Evolutionary conservation across 2,329 filamentous ascomycete species (phyloP).

Genomic region (Magnaporthiopsis poae): DNA sequence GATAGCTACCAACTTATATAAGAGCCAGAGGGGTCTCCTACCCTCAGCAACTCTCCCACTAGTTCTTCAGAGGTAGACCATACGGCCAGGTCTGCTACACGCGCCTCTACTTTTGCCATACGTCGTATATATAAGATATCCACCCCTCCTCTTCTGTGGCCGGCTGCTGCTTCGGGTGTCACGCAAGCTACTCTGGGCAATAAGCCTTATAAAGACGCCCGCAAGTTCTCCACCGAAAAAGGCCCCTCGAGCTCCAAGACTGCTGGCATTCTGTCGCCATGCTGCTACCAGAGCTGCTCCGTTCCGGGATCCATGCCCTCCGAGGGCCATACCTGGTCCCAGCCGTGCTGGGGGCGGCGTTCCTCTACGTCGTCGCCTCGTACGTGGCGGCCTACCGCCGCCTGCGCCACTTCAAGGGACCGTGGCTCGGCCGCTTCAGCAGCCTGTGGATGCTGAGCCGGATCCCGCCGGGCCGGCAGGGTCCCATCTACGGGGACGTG

Average conservation of each 20-base stretch:
- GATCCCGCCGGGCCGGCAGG: constrained; percentile 16
- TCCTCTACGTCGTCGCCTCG: constrained; percentile 12
- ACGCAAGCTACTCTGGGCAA: too few relatives aligned
- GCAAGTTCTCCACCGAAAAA: background rate
- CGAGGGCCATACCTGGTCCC: background rate
- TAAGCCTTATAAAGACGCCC: too few relatives aligned
- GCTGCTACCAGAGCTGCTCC: background rate
- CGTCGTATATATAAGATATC: too few relatives aligned
- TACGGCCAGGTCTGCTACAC: too few relatives aligned
- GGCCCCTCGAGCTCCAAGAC: background rate
- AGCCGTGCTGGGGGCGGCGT: background rate
- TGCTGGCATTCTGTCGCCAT: background rate
- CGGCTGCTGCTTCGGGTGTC: too few relatives aligned
- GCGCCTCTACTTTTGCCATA: too few relatives aligned
- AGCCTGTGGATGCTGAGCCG: constrained; percentile 22
- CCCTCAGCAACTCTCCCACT: too few relatives aligned
- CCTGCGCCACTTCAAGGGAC: constrained; percentile 19
- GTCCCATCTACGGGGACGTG: constrained; percentile 15
- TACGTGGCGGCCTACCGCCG: constrained; percentile 14
- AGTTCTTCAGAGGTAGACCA: too few relatives aligned
- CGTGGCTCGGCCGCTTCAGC: constrained; percentile 22
- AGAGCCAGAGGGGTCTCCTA: too few relatives aligned
- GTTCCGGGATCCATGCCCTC: background rate
- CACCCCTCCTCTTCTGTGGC: too few relatives aligned
- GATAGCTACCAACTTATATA: too few relatives aligned